phyloP scores from a whole-genome alignment of 768 basidiomycete genomes.

The Leccinum subtestaceum region DNA sequence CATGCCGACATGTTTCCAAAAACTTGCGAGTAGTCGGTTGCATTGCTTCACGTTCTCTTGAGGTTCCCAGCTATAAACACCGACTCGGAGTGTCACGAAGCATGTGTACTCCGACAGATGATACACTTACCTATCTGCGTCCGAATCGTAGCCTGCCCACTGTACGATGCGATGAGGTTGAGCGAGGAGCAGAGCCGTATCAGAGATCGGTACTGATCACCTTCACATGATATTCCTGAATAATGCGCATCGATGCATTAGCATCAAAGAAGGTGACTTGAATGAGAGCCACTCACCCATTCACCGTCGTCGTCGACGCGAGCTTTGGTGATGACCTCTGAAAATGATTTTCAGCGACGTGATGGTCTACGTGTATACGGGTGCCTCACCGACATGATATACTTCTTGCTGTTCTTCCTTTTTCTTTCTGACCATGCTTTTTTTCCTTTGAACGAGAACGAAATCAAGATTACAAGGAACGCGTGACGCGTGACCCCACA shows the following conservation, averaged over 20 bases:
- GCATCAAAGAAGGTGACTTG: neutral
- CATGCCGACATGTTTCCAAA: constrained; percentile 59
- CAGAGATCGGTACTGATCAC: constrained; percentile 32
- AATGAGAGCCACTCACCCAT: constrained; percentile 45
- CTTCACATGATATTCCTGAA: constrained; percentile 68
- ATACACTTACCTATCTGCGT: constrained; percentile 50
- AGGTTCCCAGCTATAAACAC: constrained; percentile 63
- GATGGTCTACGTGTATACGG: neutral
- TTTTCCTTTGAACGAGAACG: neutral
- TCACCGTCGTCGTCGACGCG: constrained; percentile 46
- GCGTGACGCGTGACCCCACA: constrained; percentile 14
- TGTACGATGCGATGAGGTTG: constrained; percentile 25
- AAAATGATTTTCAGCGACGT: neutral
- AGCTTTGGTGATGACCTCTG: constrained; percentile 63
- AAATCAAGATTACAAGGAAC: neutral
- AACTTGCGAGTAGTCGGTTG: constrained; percentile 55
- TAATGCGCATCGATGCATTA: neutral
- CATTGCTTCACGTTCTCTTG: constrained; percentile 55
- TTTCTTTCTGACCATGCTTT: constrained; percentile 27
- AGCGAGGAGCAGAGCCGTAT: neutral
- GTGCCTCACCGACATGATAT: constrained; percentile 47
- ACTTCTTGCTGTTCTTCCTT: constrained; percentile 34
- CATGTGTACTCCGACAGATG: neutral
- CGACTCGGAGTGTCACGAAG: constrained; percentile 1
- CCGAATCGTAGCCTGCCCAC: constrained; percentile 66